These are phyloP conservation scores for Aspergillus arachidicola DNA, from an alignment of 2,329 filamentous ascomycete species.

Conservation along the genomic window DNA sequence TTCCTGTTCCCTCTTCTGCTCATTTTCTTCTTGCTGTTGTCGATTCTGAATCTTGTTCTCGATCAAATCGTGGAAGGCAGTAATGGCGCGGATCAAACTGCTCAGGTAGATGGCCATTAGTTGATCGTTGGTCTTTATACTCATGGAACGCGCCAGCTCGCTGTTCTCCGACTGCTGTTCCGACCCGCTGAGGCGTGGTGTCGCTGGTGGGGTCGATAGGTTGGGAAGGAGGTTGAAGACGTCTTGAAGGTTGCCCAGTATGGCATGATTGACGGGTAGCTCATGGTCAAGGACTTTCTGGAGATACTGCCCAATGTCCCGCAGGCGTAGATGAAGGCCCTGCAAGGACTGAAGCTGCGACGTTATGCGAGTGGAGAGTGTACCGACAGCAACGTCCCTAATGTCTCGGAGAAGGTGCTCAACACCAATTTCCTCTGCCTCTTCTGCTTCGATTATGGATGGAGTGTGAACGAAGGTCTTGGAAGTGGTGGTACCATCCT, in stretches of 20 bases:
- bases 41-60: constrained; percentile 99
- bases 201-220: constrained; percentile 77
- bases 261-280: constrained; percentile 94
- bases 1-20: constrained; percentile 72
- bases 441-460: constrained; percentile 97
- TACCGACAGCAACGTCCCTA: constrained; percentile 95
- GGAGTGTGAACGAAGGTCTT: constrained; percentile 99
- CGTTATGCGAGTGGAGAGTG: constrained; percentile 92
- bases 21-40: constrained; percentile 94
- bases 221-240: constrained; percentile 98
- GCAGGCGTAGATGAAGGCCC: constrained; percentile 88
- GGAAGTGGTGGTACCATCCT: constrained; percentile 96
- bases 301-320: constrained; percentile 93
- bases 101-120: constrained; percentile 98
- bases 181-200: constrained; percentile 59
- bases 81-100: constrained; percentile 95
- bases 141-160: constrained; percentile 94
- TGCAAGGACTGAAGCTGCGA: constrained; percentile 97
- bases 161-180: constrained; percentile 67
- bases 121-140: constrained; percentile 98
- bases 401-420: constrained; percentile 98
- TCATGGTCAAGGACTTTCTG: constrained; percentile 93
- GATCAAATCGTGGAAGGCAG: constrained; percentile 97
- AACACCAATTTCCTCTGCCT: constrained; percentile 98
- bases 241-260: constrained; percentile 97